These are phyloP conservation scores for Sporopachydermia lactativora DNA, from an alignment of 805 yeast species.

Conservation along the genomic window DNA sequence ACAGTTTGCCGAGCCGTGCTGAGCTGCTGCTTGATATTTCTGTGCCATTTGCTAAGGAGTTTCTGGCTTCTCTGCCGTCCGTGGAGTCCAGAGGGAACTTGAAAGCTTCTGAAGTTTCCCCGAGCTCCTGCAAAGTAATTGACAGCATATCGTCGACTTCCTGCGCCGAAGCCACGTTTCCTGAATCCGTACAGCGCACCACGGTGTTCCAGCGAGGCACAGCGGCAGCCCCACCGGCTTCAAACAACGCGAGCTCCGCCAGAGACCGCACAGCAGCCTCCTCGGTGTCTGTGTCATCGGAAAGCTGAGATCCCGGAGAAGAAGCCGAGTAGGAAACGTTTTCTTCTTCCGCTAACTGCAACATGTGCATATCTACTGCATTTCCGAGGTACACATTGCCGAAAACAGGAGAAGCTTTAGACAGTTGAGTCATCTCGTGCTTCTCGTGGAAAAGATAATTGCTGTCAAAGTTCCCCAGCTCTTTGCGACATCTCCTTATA, in stretches of 20 bases:
- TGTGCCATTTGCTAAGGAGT: too few relatives aligned
- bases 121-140: slow-evolving; percentile 2
- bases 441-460: slow-evolving; percentile 62
- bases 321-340: too few relatives aligned
- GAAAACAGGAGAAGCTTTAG: slow-evolving; percentile 52
- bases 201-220: slow-evolving; percentile 25
- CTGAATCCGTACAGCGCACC: slow-evolving; percentile 19
- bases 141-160: slow-evolving; percentile 11
- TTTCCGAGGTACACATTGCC: slow-evolving; percentile 72
- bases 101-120: too few relatives aligned
- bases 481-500: background rate
- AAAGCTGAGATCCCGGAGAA: too few relatives aligned
- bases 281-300: too few relatives aligned
- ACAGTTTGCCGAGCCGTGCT: slow-evolving; percentile 9
- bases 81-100: too few relatives aligned
- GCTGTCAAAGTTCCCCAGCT: slow-evolving; percentile 46
- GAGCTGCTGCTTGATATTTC: too few relatives aligned
- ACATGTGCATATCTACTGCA: slow-evolving; percentile 47
- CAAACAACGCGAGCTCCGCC: too few relatives aligned
- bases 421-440: slow-evolving; percentile 73
- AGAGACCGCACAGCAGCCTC: too few relatives aligned
- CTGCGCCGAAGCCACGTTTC: slow-evolving; percentile 11
- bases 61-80: too few relatives aligned
- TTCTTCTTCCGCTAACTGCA: slow-evolving; percentile 11
- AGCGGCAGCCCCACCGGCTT: too few relatives aligned